Percentiles rank a stretch among this genome's conserved stretches.
Conservation (phyloP, 768 basidiomycete species). For the Calvatia gigantea region DNA sequence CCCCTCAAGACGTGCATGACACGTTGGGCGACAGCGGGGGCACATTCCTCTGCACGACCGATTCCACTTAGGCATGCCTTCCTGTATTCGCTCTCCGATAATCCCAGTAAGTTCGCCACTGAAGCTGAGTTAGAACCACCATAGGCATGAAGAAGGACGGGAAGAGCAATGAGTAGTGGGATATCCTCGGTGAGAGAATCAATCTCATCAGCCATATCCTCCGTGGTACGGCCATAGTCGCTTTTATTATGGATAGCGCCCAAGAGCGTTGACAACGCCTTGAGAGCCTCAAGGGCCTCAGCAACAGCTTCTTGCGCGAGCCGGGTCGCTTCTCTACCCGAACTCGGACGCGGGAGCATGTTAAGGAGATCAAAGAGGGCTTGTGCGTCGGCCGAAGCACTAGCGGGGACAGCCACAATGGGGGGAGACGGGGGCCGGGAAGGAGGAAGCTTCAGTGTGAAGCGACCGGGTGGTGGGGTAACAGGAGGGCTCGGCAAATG, state of each 20-base stretch:
- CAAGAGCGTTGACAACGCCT: slow-evolving; percentile 53
- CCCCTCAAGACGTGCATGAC: slow-evolving; percentile 48
- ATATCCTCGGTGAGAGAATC: slow-evolving; percentile 56
- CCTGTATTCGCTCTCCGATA: slow-evolving; percentile 63
- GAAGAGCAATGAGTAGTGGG: slow-evolving; percentile 72
- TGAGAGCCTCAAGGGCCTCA: slow-evolving; percentile 68
- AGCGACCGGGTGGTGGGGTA: slow-evolving; percentile 55
- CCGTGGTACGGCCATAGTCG: slow-evolving; percentile 16
- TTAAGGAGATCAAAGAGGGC: slow-evolving; percentile 59
- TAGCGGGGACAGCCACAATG: slow-evolving; percentile 27
- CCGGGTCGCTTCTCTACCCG: slow-evolving; percentile 41
- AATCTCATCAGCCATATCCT: slow-evolving; percentile 40
- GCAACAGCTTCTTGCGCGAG: slow-evolving; percentile 80
- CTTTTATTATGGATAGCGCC: slow-evolving; percentile 37
- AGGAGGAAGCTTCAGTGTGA: slow-evolving; percentile 63
- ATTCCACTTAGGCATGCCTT: slow-evolving; percentile 71
- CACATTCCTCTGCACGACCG: slow-evolving; percentile 74
- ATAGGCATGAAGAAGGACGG: slow-evolving; percentile 56
- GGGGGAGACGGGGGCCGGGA: slow-evolving; percentile 70
- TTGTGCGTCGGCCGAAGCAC: slow-evolving; percentile 54
- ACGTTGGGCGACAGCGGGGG: slow-evolving; percentile 51
- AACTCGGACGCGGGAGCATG: slow-evolving; percentile 56
- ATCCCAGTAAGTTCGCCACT: slow-evolving; percentile 52
- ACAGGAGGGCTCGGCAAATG: slow-evolving; percentile 43
- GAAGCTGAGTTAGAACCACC: slow-evolving; percentile 31